Percentiles rank a stretch among this genome's conserved stretches.
phyloP scores from a whole-genome alignment of 2,329 filamentous ascomycete species.

The Fusarium clavum region DNA sequence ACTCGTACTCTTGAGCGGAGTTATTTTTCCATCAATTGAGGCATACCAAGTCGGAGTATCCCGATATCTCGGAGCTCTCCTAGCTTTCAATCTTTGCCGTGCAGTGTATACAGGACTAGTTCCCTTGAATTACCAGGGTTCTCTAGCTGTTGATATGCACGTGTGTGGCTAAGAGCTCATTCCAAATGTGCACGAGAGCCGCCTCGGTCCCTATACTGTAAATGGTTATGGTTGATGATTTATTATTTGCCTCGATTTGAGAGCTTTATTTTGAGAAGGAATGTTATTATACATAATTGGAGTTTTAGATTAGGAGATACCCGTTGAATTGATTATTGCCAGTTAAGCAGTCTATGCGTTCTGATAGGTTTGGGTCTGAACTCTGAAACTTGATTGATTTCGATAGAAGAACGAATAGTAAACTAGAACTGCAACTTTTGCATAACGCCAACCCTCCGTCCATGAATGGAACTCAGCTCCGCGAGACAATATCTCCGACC shows the following conservation, averaged over 20 bases:
- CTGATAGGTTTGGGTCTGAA: neutral
- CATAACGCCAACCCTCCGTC: conserved; percentile 1
- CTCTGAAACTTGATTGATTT: conserved; percentile 14
- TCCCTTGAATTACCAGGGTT: conserved; percentile 6
- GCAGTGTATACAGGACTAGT: conserved; percentile 10
- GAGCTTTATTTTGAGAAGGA: neutral
- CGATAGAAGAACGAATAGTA: conserved; percentile 18
- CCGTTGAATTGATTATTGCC: neutral
- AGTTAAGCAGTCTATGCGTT: conserved; percentile 5
- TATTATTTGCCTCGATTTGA: conserved; percentile 3
- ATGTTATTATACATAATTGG: conserved; percentile 9
- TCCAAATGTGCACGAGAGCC: conserved; percentile 7
- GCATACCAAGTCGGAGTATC: conserved; percentile 35
- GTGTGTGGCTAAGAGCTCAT: conserved; percentile 7
- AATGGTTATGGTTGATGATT: neutral
- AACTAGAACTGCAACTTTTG: neutral
- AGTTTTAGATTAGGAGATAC: conserved; percentile 20
- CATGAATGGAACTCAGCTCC: conserved; percentile 12
- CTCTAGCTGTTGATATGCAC: conserved; percentile 14
- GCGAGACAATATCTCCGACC: conserved; percentile 13
- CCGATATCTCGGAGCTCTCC: conserved; percentile 19
- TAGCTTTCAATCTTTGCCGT: conserved; percentile 11
- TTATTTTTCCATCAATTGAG: conserved; percentile 43
- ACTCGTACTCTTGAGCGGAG: conserved; percentile 34
- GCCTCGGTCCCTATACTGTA: conserved; percentile 1